Conservation (phyloP, 495 filamentous ascomycete genomes). For the Aspergillus sparsus region DNA sequence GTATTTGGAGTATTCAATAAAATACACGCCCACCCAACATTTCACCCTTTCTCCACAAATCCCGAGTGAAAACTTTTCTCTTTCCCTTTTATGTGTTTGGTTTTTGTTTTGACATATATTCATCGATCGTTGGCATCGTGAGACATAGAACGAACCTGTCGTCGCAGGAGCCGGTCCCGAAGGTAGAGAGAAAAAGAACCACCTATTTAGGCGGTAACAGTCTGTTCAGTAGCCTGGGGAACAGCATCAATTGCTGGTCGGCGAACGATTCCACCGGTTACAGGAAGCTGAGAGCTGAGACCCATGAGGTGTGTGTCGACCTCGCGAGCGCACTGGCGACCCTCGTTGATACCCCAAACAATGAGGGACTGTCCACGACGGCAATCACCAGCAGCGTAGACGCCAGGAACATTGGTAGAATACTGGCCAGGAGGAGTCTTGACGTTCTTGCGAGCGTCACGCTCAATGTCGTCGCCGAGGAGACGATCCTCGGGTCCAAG, state of each 20-base stretch:
- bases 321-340: slow-evolving; percentile 89
- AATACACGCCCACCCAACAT: slow-evolving; percentile 15
- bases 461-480: slow-evolving; percentile 83
- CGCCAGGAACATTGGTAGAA: slow-evolving; percentile 80
- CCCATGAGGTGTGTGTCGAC: slow-evolving; percentile 87
- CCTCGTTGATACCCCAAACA: slow-evolving; percentile 99
- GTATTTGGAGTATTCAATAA: slow-evolving; percentile 8
- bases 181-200: slow-evolving; percentile 1
- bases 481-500: slow-evolving; percentile 91
- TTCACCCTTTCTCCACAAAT: slow-evolving; percentile 14
- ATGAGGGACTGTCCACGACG: slow-evolving; percentile 95
- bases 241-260: slow-evolving; percentile 61
- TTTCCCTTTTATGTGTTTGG: neutral
- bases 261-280: slow-evolving; percentile 94
- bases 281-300: slow-evolving; percentile 74
- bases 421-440: slow-evolving; percentile 94
- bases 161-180: slow-evolving; percentile 22
- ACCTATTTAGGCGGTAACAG: slow-evolving; percentile 31
- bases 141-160: slow-evolving; percentile 17
- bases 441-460: slow-evolving; percentile 93
- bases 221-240: slow-evolving; percentile 34
- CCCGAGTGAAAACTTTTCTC: slow-evolving; percentile 12
- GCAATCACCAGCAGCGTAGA: slow-evolving; percentile 97
- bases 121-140: slow-evolving; percentile 28
- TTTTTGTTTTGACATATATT: slow-evolving; percentile 18